Conservation (phyloP, 164 flowering plant species). For the Piper betle region DNA sequence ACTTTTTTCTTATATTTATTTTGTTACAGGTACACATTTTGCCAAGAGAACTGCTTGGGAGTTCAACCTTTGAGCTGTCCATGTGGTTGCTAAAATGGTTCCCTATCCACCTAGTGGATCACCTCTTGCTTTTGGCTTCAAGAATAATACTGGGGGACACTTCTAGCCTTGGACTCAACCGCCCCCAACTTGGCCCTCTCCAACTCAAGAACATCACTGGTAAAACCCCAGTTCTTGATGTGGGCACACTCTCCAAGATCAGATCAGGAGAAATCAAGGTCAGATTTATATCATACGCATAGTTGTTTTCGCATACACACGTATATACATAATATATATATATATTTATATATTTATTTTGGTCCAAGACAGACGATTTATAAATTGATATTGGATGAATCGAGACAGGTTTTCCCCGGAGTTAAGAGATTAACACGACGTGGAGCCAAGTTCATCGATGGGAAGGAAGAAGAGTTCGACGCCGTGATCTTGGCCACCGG, state of each 20-base stretch:
- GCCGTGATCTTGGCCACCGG: slow-evolving; percentile 39
- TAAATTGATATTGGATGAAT: background rate
- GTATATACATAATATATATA: no score
- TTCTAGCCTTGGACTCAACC: slow-evolving; percentile 35
- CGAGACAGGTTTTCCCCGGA: slow-evolving; percentile 5
- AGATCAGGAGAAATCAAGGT: slow-evolving; percentile 67
- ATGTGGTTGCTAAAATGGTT: slow-evolving; percentile 91
- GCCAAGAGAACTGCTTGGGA: slow-evolving; percentile 87
- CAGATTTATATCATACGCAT: background rate
- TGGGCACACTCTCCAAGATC: slow-evolving; percentile 80
- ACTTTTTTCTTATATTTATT: no score
- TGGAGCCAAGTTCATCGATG: slow-evolving; percentile 18
- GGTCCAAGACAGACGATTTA: no score
- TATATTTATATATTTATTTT: no score
- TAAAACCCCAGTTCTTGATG: slow-evolving; percentile 86
- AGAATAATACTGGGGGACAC: slow-evolving; percentile 61
- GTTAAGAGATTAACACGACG: slow-evolving; percentile 2
- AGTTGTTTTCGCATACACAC: no score
- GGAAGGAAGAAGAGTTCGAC: slow-evolving; percentile 18
- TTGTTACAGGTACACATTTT: slow-evolving; percentile 65
- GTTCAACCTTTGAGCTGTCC: slow-evolving; percentile 81
- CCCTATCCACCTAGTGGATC: slow-evolving; percentile 65
- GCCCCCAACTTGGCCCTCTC: slow-evolving; percentile 72
- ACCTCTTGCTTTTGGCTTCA: slow-evolving; percentile 40
- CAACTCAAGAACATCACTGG: slow-evolving; percentile 61